Percentiles rank a stretch among this genome's conserved stretches.
Evolutionary conservation across 1,139 yeast species (phyloP).

Genomic region (Pichia sp.): DNA sequence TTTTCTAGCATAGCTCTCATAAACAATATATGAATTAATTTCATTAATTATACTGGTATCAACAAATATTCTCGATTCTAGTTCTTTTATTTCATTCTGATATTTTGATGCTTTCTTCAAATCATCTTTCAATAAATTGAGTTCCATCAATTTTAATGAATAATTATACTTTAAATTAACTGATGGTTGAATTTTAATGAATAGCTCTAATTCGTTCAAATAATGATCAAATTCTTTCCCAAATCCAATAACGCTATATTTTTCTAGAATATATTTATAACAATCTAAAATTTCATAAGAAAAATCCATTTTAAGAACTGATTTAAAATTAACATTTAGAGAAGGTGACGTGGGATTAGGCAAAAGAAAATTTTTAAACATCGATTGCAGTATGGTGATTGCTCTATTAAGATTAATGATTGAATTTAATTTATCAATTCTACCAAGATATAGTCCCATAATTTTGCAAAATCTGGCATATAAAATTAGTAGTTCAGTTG

Average conservation of each 20-base stretch:
- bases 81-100: conserved; percentile 8
- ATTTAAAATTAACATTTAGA: conserved; percentile 12
- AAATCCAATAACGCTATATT: conserved; percentile 42
- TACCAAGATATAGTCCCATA: conserved; percentile 27
- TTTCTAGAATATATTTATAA: conserved; percentile 34
- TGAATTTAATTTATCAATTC: conserved; percentile 22
- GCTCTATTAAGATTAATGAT: conserved; percentile 34
- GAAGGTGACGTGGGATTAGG: conserved; percentile 9
- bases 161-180: conserved; percentile 30
- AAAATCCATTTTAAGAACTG: conserved; percentile 34
- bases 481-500: conserved; percentile 33
- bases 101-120: conserved; percentile 12
- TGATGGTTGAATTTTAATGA: conserved; percentile 30
- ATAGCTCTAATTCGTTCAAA: conserved; percentile 39
- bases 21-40: conserved; percentile 1
- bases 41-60: conserved; percentile 2
- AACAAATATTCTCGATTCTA: conserved; percentile 6
- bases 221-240: conserved; percentile 50
- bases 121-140: conserved; percentile 14
- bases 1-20: conserved; percentile 1
- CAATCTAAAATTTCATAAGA: conserved; percentile 32
- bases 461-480: conserved; percentile 35
- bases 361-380: conserved; percentile 34
- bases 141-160: conserved; percentile 18
- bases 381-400: conserved; percentile 38